Evolutionary conservation across 202 grass and related monocot genomes (phyloP), one percentile per base, ranked within the genome.

Genomic region (Setaria italica): DNA sequence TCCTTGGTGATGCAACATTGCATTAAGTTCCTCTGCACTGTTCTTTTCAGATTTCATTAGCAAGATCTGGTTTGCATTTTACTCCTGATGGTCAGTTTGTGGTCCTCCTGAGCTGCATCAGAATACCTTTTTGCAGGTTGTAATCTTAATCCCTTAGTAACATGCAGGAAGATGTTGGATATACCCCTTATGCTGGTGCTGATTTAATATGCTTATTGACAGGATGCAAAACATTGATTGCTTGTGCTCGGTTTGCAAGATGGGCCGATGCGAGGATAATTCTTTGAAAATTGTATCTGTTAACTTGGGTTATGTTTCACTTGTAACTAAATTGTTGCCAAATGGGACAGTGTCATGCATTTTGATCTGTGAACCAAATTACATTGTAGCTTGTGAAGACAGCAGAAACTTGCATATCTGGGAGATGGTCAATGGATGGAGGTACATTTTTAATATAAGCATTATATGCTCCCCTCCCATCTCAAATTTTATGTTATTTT

Each of bases 71-170:
- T 43, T 87, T 95, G 67, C 95, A 98, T 57, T 92, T 92, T 84
- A 95, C 87, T 81, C 82, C 88, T 55, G 91, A 94, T 74, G 90
- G 79, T 3, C 86, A 88, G 17, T 89, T 88, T 84, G 84, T 95
- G 76, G 91, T 94, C 77, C 85, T 95, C 58, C 57, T 89, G 78
- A 86, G 62, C 80, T 88, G 88, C 64, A 86, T 94, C 68, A 87
- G 82, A 85, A 56, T 76, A 86, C 95, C 95, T 55, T 89, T 81
- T 80, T 98, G 95, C 93, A 95, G 95, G 95, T 98, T 89, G 70
- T 88, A 78, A 84, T 70, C 51, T 51, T 64, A 79, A 82, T 84
- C 60, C 20, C 55, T 81, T 85, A 55, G 65, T 70, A 5, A 68
- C 57, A 78, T 59, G 37, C 4, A 50, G 49, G 67, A 79, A 86